Percentiles rank a stretch among this genome's conserved stretches.
These are phyloP conservation scores for Hypoxylon fragiforme DNA, from an alignment of 495 filamentous ascomycete genomes.

Conservation along the genomic window DNA sequence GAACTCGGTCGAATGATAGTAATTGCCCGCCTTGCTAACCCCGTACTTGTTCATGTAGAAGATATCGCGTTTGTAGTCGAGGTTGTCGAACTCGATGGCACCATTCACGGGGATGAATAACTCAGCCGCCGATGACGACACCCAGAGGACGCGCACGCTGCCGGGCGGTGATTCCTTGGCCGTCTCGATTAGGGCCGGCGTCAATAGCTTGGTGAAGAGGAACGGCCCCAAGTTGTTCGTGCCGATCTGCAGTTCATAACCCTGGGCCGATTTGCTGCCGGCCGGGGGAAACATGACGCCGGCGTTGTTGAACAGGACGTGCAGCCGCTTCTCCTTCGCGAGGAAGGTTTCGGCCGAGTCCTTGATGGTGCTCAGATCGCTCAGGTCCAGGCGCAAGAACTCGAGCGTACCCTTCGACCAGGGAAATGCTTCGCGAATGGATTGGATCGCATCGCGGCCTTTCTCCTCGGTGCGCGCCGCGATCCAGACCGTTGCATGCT, in stretches of 20 bases:
- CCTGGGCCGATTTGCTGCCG: slow-evolving; percentile 40
- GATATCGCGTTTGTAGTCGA: slow-evolving; percentile 37
- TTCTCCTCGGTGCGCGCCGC: slow-evolving; percentile 51
- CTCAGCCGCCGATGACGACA: slow-evolving; percentile 39
- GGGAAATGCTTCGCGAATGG: slow-evolving; percentile 32
- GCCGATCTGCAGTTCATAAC: slow-evolving; percentile 46
- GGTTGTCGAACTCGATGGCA: slow-evolving; percentile 40
- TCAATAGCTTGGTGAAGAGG: slow-evolving; percentile 52
- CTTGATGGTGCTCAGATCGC: slow-evolving; percentile 35
- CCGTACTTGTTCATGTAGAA: slow-evolving; percentile 39
- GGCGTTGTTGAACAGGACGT: slow-evolving; percentile 42
- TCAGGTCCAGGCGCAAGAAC: slow-evolving; percentile 35
- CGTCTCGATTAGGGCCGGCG: slow-evolving; percentile 47
- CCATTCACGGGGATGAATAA: slow-evolving; percentile 25
- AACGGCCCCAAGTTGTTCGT: slow-evolving; percentile 47
- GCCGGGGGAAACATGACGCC: slow-evolving; percentile 43
- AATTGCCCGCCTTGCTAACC: slow-evolving; percentile 49
- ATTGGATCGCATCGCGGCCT: slow-evolving; percentile 34
- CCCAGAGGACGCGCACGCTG: slow-evolving; percentile 52
- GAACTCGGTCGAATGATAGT: slow-evolving; percentile 44
- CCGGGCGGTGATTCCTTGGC: slow-evolving; percentile 37
- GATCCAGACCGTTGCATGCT: slow-evolving; percentile 56
- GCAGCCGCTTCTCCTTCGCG: slow-evolving; percentile 25
- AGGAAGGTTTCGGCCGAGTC: slow-evolving; percentile 29
- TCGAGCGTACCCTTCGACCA: slow-evolving; percentile 35